Evolutionary conservation across 2,329 filamentous ascomycete species (phyloP), one percentile per base, ranked within the genome.

Genomic region (Colletotrichum sp.): DNA sequence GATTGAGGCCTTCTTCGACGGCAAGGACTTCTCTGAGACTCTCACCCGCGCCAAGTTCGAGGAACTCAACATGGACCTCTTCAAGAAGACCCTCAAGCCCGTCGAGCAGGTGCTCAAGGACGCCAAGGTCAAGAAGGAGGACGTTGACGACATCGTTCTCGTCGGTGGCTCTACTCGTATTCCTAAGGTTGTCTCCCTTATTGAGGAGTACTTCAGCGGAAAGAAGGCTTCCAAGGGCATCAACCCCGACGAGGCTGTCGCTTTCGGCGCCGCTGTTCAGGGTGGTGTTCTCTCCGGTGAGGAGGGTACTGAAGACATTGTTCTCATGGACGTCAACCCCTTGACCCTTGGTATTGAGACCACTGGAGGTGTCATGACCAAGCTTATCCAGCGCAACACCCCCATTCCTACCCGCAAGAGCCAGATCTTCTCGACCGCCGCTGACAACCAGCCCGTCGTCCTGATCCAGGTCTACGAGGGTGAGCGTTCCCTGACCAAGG

Each of bases 161-260:
- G 96, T 99, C 79, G 97, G 97, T 93, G 97, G 97, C 88, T 99
- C 97, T 77, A 99, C 97, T 80, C 96, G 97, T 95, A 99, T 99
- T 81, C 96, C 97, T 86, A 99, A 98, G 94, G 96, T 99, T 80
- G 89, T 65, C 18, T 86, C 92, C 81, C 93, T 99, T 85, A 95
- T 99, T 80, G 96, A 99, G 91, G 96, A 99, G 88, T 99, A 92
- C 92, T 99, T 99, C 86, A 90, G 85, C 82, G 94, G 96, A 87
- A 99, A 99, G 95, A 96, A 97, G 91, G 96, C 96, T 82, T 96
- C 94, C 92, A 99, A 99, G 95, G 95, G 96, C 88, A 98, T 99
- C 87, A 99, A 99, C 93, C 97, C 97, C 81, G 97, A 99, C 84
- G 97, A 99, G 91, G 97, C 97, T 89, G 97, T 99, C 81, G 97